These are phyloP conservation scores for Paraglomus occultum DNA, from an alignment of 192 early-diverging fungal species.

Conservation along the genomic window DNA sequence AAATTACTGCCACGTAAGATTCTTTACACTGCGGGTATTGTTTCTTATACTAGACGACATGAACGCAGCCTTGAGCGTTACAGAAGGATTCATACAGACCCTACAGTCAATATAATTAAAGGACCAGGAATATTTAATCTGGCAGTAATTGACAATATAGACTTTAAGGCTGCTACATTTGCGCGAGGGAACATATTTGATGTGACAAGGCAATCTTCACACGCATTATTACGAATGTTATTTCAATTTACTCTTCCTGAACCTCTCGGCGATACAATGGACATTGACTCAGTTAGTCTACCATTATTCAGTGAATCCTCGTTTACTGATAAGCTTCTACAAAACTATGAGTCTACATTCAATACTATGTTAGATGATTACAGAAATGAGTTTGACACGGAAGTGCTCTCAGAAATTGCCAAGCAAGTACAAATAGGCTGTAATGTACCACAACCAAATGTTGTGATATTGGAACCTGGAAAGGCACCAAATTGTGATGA, in stretches of 20 bases:
- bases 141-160: slow-evolving; percentile 2
- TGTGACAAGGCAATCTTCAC: not conserved
- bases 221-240: slow-evolving; percentile 1
- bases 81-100: not conserved
- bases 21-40: not conserved
- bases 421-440: slow-evolving; percentile 4
- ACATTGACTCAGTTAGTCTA: not conserved
- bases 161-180: slow-evolving; percentile 18
- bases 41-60: slow-evolving; percentile 13
- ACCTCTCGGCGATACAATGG: not conserved
- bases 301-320: not conserved
- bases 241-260: slow-evolving; percentile 9
- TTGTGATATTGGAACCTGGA: not conserved
- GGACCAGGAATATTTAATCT: not conserved
- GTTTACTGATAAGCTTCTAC: slow-evolving; percentile 1
- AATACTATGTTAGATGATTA: slow-evolving; percentile 18
- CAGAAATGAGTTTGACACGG: not conserved
- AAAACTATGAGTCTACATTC: slow-evolving; percentile 2
- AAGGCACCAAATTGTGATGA: slow-evolving; percentile 3
- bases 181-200: slow-evolving; percentile 8
- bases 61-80: slow-evolving; percentile 3
- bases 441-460: not conserved
- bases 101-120: slow-evolving; percentile 9
- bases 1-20: slow-evolving; percentile 8
- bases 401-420: slow-evolving; percentile 5